These are phyloP conservation scores for Pouteria campechiana DNA, from an alignment of 179 eudicot genomes.

Conservation along the genomic window DNA sequence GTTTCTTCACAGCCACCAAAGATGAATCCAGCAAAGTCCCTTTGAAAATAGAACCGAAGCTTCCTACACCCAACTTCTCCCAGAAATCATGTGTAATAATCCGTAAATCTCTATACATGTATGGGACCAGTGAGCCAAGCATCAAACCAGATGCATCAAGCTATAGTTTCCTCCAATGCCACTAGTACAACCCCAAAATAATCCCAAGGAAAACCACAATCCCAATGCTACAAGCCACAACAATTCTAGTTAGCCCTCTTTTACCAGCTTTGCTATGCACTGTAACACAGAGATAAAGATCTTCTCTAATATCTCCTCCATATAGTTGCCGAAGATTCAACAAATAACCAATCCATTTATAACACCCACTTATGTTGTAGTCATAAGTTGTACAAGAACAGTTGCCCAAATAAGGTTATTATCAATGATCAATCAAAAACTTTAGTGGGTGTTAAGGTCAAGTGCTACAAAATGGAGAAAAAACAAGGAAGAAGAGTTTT, in stretches of 20 bases:
- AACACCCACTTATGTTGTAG: conserved; percentile 8
- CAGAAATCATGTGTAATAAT: conserved; percentile 48
- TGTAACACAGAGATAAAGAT: conserved; percentile 14
- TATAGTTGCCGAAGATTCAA: conserved; percentile 6
- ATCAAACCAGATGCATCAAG: conserved; percentile 4
- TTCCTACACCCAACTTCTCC: conserved; percentile 47
- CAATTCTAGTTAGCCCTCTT: conserved; percentile 15
- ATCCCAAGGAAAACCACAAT: conserved; percentile 11
- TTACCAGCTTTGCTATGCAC: conserved; percentile 17
- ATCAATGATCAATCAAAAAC: no score
- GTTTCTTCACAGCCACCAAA: conserved; percentile 46
- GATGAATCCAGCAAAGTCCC: conserved; percentile 41
- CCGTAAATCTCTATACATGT: conserved; percentile 30
- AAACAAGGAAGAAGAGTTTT: no score
- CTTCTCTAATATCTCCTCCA: conserved; percentile 6
- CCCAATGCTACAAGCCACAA: conserved; percentile 20
- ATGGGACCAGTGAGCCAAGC: conserved; percentile 37
- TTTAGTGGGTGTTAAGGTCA: no score
- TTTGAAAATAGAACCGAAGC: conserved; percentile 54
- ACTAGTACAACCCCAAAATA: conserved; percentile 9
- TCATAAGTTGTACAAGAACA: conserved; percentile 24
- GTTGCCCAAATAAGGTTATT: conserved; percentile 17
- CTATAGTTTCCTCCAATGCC: conserved; percentile 6
- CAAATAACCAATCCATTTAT: conserved; percentile 8
- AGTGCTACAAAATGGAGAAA: no score